Evolutionary conservation across 441 rosid species (phyloP).

Genomic region (Euphorbia celastroides): DNA sequence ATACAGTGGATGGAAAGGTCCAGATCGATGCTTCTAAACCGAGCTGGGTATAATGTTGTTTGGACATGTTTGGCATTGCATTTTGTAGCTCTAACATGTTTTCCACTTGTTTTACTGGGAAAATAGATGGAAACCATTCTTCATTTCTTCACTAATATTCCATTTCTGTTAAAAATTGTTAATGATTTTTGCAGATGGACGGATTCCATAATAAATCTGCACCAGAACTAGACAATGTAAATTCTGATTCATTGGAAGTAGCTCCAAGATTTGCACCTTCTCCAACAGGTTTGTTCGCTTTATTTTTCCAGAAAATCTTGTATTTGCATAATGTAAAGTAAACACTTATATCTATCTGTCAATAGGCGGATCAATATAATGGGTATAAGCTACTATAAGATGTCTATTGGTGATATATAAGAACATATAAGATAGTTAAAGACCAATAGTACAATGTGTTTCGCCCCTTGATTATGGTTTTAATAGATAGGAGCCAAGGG

Average conservation of each 20-base stretch:
- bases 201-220: slow-evolving; percentile 32
- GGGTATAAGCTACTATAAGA: too few relatives aligned
- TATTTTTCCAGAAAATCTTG: too few relatives aligned
- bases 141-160: neutral
- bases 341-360: too few relatives aligned
- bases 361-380: too few relatives aligned
- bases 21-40: slow-evolving; percentile 50
- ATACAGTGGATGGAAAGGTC: slow-evolving; percentile 74
- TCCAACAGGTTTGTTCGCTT: slow-evolving; percentile 46
- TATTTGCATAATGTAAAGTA: too few relatives aligned
- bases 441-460: too few relatives aligned
- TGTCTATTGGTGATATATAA: too few relatives aligned
- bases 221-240: slow-evolving; percentile 31
- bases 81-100: too few relatives aligned
- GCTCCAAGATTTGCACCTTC: slow-evolving; percentile 7
- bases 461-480: neutral
- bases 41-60: slow-evolving; percentile 57
- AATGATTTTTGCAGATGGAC: slow-evolving; percentile 47
- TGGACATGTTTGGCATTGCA: too few relatives aligned
- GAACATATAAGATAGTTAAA: too few relatives aligned
- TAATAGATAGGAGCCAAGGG: slow-evolving; percentile 15
- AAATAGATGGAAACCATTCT: too few relatives aligned
- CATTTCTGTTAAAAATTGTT: neutral
- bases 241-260: slow-evolving; percentile 23
- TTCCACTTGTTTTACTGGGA: too few relatives aligned